Evolutionary conservation across 768 basidiomycete genomes (phyloP), one percentile per base, ranked within the genome.

Genomic region (Kockovaella imperatae): DNA sequence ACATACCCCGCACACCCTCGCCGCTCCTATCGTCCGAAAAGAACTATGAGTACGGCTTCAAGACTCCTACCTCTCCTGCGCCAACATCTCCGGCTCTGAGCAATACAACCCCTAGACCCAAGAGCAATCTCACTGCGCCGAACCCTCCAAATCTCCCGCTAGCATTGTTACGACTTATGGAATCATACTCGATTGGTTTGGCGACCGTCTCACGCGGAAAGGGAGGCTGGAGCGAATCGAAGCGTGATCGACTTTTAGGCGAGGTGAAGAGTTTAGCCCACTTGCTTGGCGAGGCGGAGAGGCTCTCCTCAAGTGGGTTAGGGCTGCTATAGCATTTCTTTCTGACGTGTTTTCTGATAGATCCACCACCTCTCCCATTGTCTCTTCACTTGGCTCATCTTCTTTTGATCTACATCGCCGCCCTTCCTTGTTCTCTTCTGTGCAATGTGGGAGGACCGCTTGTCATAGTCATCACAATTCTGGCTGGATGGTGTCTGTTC

Each of bases 401-500:
- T 8, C 51, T 69, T 11, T 38, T 57, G 13, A 58, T 71, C 50
- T 71, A 71, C 51, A 53, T 71, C 11, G 56, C 58, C 6, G 65
- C 69, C 13, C 47, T 71, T 15, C 67, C 69, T 3, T 51, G 49
- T 21, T 62, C 66, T 3, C 50, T 69, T 10, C 56, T 69, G 4
- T 67, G 63, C 29, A 52, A 60, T 11, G 58, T 67, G 0, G 53
- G 49, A 5, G 55, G 57, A 5, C 64, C 56, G 49, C 36, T 59
- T 3, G 50, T 64, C 7, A 42, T 42, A 21, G 35, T 63, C 7
- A 57, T 71, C 18, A 59, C 61, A 1, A 30, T 67, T 26, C 49
- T 71, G 3, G 67, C 67, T 10, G 67, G 61, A 18, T 71, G 69
- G 69, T 67, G 59, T 46, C 39, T 71, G 0, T 42, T 68, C 14